Evolutionary conservation across 2,329 filamentous ascomycete genomes (phyloP).

Genomic region (Neonectria magnoliae): DNA sequence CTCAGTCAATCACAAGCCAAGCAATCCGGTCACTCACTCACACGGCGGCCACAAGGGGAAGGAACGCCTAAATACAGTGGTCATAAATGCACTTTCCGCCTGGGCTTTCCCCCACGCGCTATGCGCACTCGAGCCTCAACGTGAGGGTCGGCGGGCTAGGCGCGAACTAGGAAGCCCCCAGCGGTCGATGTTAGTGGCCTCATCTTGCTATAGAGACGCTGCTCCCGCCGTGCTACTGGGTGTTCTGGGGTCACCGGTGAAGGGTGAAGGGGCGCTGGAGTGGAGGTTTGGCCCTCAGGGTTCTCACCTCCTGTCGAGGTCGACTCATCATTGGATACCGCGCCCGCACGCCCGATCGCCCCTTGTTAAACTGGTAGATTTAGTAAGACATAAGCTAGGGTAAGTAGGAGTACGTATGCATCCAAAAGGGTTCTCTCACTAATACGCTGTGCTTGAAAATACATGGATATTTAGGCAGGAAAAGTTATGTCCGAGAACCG

Average conservation of each 20-base stretch:
- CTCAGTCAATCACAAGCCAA: constrained; percentile 7
- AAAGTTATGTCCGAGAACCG: background rate
- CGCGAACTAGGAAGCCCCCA: background rate
- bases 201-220: constrained; percentile 3
- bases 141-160: background rate
- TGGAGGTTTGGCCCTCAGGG: constrained; percentile 40
- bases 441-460: background rate
- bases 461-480: background rate
- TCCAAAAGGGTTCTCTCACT: background rate
- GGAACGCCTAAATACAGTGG: constrained; percentile 1
- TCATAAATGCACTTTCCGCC: constrained; percentile 7
- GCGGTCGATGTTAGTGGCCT: constrained; percentile 17
- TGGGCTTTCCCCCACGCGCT: constrained; percentile 14
- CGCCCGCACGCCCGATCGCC: constrained; percentile 22
- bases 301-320: constrained; percentile 36
- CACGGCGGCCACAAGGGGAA: constrained; percentile 6
- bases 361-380: constrained; percentile 5
- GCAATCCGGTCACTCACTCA: constrained; percentile 2
- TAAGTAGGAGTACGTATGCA: background rate
- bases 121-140: background rate
- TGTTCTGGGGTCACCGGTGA: constrained; percentile 14
- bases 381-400: constrained; percentile 8
- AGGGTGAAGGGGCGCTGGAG: constrained; percentile 20
- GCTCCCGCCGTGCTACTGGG: constrained; percentile 4
- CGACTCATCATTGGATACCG: constrained; percentile 32